phyloP scores from a whole-genome alignment of 768 basidiomycete species.

The Tricholoma sp. region DNA sequence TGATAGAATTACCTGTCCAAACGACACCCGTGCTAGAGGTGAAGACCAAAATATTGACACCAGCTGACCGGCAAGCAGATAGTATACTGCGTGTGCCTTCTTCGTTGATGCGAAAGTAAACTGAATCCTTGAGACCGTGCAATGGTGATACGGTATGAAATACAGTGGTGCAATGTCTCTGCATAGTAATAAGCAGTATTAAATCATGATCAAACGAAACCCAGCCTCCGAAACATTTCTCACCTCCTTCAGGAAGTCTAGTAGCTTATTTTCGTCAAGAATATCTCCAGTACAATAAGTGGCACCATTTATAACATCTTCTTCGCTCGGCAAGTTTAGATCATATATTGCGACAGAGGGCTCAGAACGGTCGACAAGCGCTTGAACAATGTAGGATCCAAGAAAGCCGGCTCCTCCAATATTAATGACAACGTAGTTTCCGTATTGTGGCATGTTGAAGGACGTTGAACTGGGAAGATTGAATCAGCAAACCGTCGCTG shows the following conservation, averaged over 20 bases:
- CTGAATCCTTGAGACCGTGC: constrained; percentile 30
- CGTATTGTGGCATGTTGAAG: neutral
- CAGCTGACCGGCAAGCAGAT: constrained; percentile 30
- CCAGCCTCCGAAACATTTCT: constrained; percentile 1
- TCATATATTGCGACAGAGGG: constrained; percentile 42
- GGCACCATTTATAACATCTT: constrained; percentile 28
- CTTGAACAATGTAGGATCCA: constrained; percentile 46
- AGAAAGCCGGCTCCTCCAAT: constrained; percentile 50
- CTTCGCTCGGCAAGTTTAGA: constrained; percentile 41
- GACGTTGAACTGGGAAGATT: too few species aligned
- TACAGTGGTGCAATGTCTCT: constrained; percentile 37
- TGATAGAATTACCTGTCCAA: constrained; percentile 39
- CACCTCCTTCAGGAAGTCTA: constrained; percentile 36
- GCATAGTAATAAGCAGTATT: neutral
- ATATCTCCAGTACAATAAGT: constrained; percentile 47
- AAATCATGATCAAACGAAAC: neutral
- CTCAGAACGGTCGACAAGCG: constrained; percentile 36
- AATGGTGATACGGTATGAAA: constrained; percentile 52
- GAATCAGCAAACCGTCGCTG: too few species aligned
- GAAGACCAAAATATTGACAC: constrained; percentile 46
- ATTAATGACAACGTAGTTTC: constrained; percentile 36
- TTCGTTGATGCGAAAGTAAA: constrained; percentile 49
- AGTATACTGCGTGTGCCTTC: constrained; percentile 44
- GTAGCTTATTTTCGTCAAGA: constrained; percentile 34
- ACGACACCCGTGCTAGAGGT: constrained; percentile 48